phyloP scores from a whole-genome alignment of 1,284 basidiomycete species.

The Mycena citricolor region DNA sequence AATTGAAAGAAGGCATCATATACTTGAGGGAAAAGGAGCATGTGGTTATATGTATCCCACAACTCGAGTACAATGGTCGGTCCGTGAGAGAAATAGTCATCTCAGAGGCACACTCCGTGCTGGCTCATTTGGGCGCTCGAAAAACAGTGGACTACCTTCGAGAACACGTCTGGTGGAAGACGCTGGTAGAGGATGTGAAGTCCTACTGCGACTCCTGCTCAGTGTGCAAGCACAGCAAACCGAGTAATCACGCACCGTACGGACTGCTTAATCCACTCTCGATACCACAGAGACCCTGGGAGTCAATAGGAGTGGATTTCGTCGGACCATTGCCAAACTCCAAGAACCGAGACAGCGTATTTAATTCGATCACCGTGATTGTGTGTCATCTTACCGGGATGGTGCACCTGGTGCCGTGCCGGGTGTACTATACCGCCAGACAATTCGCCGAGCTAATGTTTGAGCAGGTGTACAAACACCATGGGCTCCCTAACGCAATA shows the following conservation, averaged over 20 bases:
- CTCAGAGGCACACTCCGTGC: constrained; percentile 37
- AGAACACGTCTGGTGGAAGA: constrained; percentile 36
- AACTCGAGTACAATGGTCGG: constrained; percentile 13
- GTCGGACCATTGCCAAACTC: constrained; percentile 37
- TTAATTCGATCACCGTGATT: constrained; percentile 36
- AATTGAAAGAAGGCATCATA: constrained; percentile 27
- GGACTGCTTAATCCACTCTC: constrained; percentile 31
- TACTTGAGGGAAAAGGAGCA: constrained; percentile 22
- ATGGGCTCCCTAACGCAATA: constrained; percentile 38
- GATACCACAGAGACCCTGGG: constrained; percentile 33
- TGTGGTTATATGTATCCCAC: constrained; percentile 36
- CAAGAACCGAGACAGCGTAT: constrained; percentile 28
- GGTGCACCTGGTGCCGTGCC: constrained; percentile 32
- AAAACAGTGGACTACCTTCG: constrained; percentile 32
- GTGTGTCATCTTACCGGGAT: constrained; percentile 37
- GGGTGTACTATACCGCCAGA: constrained; percentile 29
- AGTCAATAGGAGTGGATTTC: constrained; percentile 39
- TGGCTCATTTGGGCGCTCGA: constrained; percentile 40
- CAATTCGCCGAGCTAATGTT: constrained; percentile 38
- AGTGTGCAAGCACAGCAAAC: constrained; percentile 30
- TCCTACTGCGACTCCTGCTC: constrained; percentile 41
- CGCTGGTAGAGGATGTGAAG: constrained; percentile 28
- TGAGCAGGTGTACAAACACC: constrained; percentile 34
- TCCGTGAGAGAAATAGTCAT: constrained; percentile 37
- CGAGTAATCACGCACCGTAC: constrained; percentile 33